Evolutionary conservation across 2,329 filamentous ascomycete genomes (phyloP).

Genomic region (Dactylellina haptotyla): DNA sequence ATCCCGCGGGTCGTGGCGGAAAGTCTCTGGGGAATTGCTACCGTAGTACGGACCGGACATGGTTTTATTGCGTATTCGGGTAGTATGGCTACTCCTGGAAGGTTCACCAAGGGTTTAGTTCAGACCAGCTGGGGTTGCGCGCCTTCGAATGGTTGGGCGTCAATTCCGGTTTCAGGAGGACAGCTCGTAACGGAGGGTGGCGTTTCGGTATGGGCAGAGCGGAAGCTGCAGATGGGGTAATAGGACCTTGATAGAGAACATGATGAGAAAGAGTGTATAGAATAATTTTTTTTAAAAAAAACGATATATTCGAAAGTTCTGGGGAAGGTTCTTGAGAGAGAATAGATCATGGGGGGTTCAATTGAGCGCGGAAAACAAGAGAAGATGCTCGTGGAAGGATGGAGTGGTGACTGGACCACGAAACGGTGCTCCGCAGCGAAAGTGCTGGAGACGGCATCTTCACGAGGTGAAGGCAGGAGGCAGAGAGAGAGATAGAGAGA

Average conservation of each 20-base stretch:
- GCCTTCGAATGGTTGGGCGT: background rate
- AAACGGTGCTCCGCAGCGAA: conserved; percentile 42
- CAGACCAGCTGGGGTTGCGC: conserved; percentile 10
- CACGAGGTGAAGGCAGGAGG: conserved; percentile 13
- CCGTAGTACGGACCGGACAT: conserved; percentile 53
- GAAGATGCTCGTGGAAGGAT: conserved; percentile 32
- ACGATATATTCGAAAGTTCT: no score
- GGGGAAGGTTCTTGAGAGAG: no score
- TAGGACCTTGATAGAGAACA: conserved; percentile 51
- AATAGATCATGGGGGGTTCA: conserved; percentile 15
- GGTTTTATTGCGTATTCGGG: no score
- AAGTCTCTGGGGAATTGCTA: conserved; percentile 47
- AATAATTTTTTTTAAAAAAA: conserved; percentile 12
- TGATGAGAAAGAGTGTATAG: conserved; percentile 54
- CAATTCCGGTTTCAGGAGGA: background rate
- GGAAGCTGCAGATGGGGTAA: conserved; percentile 18
- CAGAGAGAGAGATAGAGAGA: conserved; percentile 22
- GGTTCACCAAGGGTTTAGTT: background rate
- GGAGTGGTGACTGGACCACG: conserved; percentile 20
- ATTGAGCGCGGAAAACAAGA: conserved; percentile 42
- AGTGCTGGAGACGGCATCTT: conserved; percentile 46
- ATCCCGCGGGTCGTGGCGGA: conserved; percentile 46
- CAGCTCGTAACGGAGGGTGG: background rate
- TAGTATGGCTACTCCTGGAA: background rate
- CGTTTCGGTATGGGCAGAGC: conserved; percentile 11